Base-by-base conservation (phyloP, 2,329 filamentous ascomycete genomes). In the Paecilomyces sp. region DNA sequence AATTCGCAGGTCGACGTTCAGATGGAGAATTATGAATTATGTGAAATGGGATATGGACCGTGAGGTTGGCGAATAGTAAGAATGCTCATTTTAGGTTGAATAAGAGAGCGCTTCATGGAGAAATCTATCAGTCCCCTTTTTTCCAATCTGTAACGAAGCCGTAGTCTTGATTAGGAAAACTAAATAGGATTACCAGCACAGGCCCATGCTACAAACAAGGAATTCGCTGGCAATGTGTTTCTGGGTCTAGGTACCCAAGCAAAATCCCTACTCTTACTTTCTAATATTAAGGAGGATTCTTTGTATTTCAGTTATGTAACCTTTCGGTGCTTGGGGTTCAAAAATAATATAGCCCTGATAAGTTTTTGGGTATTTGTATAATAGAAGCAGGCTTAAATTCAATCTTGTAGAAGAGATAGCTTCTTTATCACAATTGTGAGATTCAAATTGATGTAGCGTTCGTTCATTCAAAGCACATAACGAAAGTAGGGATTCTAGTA, bases 11-110 rank as follows among this genome's bases (percentile, higher is more conserved):
- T 69, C 67, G 5, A 81, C 78, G 1, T 80, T 79, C 77, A 64
- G 75, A 12, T 85, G 82, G 83, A 66, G 66, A 0, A 61, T 82
- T 52, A 68, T 81, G 47, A 76, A 73, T 25, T 75, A 75, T 60
- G 74, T 81, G 28, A 77, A 78, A 60, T 85, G 82, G 83, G 68
- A 75, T 55, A 72, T 75, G 34, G 83, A 85, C 66, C 75, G 83
- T 4, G 83, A 85, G 65, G 80, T 83, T 22, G 81, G 81, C 15
- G 82, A 84, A 68, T 84, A 75, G 22, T 36, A 36, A 36, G 34
- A 15, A 36, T 15, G 4, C 34, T 36, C 34, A 15, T 9, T 36
- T 36, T 15, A 36, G 15, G 11, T 13, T 15, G 8, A 15, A 36
- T 22, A 15, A 15, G 11, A 36, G 15, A 36, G 5, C 15, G 9